A percentile compares a stretch with the other conserved stretches of the same genome.
phyloP scores from a whole-genome alignment of 768 basidiomycete genomes.

The Lyophyllum atratum region DNA sequence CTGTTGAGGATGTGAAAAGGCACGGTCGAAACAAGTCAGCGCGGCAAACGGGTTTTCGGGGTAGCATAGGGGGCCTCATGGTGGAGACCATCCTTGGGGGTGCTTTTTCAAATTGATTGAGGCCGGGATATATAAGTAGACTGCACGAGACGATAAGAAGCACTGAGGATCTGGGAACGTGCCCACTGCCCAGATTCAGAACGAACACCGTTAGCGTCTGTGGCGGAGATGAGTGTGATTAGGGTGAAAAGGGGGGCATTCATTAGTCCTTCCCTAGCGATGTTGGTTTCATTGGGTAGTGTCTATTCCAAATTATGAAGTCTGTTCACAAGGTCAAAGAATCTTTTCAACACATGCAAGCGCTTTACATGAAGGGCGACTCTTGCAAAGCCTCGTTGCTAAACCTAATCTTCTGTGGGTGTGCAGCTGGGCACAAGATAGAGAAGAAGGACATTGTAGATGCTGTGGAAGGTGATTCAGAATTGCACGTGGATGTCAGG shows the following conservation, averaged over 20 bases:
- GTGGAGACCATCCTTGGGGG: slow-evolving; percentile 13
- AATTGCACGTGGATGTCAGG: slow-evolving; percentile 8
- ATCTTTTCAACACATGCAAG: too few relatives aligned
- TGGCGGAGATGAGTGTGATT: neutral
- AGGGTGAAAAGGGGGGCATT: neutral
- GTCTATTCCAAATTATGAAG: neutral
- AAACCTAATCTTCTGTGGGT: neutral
- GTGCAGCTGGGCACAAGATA: neutral
- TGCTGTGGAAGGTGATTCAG: neutral
- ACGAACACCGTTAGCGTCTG: neutral
- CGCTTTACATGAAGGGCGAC: neutral
- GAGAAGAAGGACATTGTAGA: neutral
- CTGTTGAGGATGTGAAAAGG: slow-evolving; percentile 15
- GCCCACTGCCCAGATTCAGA: too few relatives aligned
- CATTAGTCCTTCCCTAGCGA: neutral
- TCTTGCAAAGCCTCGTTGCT: neutral
- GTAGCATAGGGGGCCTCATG: slow-evolving; percentile 15
- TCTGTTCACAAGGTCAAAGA: neutral
- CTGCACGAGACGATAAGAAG: slow-evolving; percentile 4
- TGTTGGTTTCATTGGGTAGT: neutral
- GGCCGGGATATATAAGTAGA: neutral
- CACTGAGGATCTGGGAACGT: neutral
- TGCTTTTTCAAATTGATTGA: neutral
- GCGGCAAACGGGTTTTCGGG: slow-evolving; percentile 23
- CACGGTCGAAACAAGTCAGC: slow-evolving; percentile 19